Conservation (phyloP, 352 stramenopile species). For the Pythium oligandrum region DNA sequence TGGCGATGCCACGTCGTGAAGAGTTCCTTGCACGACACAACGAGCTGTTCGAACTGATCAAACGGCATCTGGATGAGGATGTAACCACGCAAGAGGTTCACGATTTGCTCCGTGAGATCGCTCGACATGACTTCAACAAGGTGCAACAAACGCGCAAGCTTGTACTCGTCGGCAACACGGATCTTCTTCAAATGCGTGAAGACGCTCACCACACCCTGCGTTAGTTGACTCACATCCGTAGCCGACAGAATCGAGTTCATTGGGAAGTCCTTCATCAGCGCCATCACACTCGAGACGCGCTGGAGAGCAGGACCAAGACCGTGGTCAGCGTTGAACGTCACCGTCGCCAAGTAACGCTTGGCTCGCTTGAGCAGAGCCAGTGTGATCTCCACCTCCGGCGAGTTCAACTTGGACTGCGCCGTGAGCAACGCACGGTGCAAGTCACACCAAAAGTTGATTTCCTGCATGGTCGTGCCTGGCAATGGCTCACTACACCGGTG, state of each 20-base stretch:
- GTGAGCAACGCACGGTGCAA: slow-evolving; percentile 85
- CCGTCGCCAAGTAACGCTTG: slow-evolving; percentile 87
- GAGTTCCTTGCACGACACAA: slow-evolving; percentile 76
- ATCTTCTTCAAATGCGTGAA: slow-evolving; percentile 91
- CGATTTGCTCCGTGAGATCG: slow-evolving; percentile 76
- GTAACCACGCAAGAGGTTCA: slow-evolving; percentile 77
- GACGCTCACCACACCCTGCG: slow-evolving; percentile 69
- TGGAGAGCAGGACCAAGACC: slow-evolving; percentile 83
- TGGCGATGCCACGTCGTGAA: slow-evolving; percentile 86
- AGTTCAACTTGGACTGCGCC: slow-evolving; percentile 84
- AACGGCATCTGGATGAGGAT: slow-evolving; percentile 83
- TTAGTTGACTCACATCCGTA: slow-evolving; percentile 82
- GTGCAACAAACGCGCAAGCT: slow-evolving; percentile 68
- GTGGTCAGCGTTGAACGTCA: slow-evolving; percentile 90
- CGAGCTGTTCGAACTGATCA: slow-evolving; percentile 75
- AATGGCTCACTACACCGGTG: slow-evolving; percentile 50
- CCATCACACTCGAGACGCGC: slow-evolving; percentile 87
- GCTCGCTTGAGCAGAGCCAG: slow-evolving; percentile 88
- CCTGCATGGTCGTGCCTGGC: slow-evolving; percentile 86
- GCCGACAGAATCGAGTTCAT: slow-evolving; percentile 90
- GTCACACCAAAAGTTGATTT: slow-evolving; percentile 95
- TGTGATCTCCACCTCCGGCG: slow-evolving; percentile 89
- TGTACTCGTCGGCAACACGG: slow-evolving; percentile 86
- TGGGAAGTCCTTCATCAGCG: slow-evolving; percentile 91
- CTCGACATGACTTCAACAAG: slow-evolving; percentile 86